Base-by-base conservation (phyloP, 2,329 filamentous ascomycete genomes). In the Fusarium sp. region DNA sequence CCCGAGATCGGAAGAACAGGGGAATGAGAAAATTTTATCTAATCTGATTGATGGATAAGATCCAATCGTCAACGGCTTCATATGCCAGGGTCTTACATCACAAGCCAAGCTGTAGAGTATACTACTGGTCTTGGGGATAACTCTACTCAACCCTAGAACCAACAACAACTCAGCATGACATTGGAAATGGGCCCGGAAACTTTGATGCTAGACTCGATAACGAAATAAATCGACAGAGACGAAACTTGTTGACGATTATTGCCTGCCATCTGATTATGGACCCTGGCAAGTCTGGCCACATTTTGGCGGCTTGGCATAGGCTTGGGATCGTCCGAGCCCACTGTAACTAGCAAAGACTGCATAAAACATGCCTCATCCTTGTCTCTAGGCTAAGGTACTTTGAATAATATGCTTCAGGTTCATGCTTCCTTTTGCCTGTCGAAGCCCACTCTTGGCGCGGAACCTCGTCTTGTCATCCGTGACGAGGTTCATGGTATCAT, bases 1-100 rank as follows among this genome's bases (percentile, higher is more conserved):
- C 49, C 66, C 66, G 62, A 69, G 59, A 65, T 68, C 59, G 67
- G 68, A 66, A 71, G 56, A 10, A 16, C 28, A 45, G 28, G 41
- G 42, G 57, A 50, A 62, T 36, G 41, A 52, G 54, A 50, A 57
- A 55, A 40, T 20, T 70, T 61, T 45, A 71, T 71, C 69, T 72
- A 67, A 71, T 71, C 69, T 65, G 69, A 71, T 72, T 58, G 59
- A 67, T 56, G 56, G 69, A 70, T 72, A 53, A 72, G 69, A 72
- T 72, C 62, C 51, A 59, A 42, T 37, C 50, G 44, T 18, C 52
- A 31, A 44, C 36, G 36, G 40, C 57, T 63, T 63, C 40, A 42
- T 53, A 16, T 31, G 9, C 23, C 47, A 38, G 47, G 47, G 47
- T 11, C 34, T 51, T 23, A 4, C 23, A 23, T 23, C 23, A 23